These are phyloP conservation scores for Sanghuangporus weigelae DNA, from an alignment of 1,284 basidiomycete genomes.

Conservation along the genomic window DNA sequence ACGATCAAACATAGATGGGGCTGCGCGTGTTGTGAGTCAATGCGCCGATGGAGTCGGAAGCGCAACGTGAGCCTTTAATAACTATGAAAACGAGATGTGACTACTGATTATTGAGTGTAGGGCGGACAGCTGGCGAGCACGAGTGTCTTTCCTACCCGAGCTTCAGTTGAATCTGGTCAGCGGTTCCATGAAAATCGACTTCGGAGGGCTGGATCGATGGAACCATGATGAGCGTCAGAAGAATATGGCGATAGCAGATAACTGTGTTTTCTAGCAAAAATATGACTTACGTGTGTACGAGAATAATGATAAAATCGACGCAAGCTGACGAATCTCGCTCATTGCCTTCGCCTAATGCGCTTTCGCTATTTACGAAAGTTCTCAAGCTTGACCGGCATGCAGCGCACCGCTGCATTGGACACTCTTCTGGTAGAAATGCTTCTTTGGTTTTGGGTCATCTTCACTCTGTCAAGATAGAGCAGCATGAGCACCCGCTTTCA, in stretches of 20 bases:
- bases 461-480: too few relatives aligned
- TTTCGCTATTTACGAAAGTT: too few relatives aligned
- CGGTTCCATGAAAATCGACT: conserved; percentile 64
- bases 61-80: conserved; percentile 52
- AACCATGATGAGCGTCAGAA: conserved; percentile 55
- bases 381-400: too few relatives aligned
- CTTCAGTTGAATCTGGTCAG: conserved; percentile 62
- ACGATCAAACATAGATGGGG: conserved; percentile 58
- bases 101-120: conserved; percentile 32
- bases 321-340: too few relatives aligned
- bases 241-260: conserved; percentile 50
- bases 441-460: too few relatives aligned
- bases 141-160: conserved; percentile 63
- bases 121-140: conserved; percentile 74
- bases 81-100: background rate
- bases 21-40: conserved; percentile 55
- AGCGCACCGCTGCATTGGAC: too few relatives aligned
- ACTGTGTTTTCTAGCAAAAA: background rate
- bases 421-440: too few relatives aligned
- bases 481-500: too few relatives aligned
- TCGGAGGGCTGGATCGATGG: conserved; percentile 71
- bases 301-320: background rate
- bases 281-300: background rate
- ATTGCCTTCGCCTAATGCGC: too few relatives aligned
- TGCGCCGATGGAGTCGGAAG: conserved; percentile 63